A percentile compares a stretch with the other conserved stretches of the same genome.
Evolutionary conservation across 169 alveolate species (phyloP).

Genomic region (Cryptosporidium xiaoi): DNA sequence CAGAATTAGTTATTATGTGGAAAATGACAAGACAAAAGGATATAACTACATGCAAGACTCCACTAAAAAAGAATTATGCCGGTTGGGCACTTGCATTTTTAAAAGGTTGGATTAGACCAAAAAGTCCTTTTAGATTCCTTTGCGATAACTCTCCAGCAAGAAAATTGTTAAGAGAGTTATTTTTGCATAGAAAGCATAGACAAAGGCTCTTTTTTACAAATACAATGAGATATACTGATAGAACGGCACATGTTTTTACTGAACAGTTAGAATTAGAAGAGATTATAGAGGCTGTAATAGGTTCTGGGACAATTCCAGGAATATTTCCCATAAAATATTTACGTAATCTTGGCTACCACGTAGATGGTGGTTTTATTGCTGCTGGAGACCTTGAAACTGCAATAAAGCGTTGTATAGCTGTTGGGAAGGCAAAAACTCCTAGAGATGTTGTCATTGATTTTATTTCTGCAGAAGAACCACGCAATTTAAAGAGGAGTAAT

Average conservation of each 20-base stretch:
- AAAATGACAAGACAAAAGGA: constrained; percentile 71
- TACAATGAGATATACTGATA: constrained; percentile 67
- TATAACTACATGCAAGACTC: constrained; percentile 66
- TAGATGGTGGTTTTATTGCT: constrained; percentile 72
- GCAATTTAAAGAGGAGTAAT: constrained; percentile 24
- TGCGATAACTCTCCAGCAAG: constrained; percentile 73
- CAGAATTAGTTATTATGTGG: constrained; percentile 67
- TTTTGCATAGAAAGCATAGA: constrained; percentile 58
- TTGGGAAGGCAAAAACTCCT: constrained; percentile 66
- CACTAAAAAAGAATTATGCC: constrained; percentile 63
- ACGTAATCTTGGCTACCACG: constrained; percentile 69
- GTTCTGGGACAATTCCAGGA: constrained; percentile 74
- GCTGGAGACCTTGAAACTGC: constrained; percentile 74
- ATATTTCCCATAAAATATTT: constrained; percentile 66
- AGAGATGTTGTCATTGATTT: constrained; percentile 71
- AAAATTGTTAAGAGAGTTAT: constrained; percentile 52
- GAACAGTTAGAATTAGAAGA: constrained; percentile 72
- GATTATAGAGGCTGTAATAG: constrained; percentile 70
- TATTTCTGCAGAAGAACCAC: constrained; percentile 69
- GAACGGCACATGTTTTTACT: constrained; percentile 71
- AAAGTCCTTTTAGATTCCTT: constrained; percentile 59
- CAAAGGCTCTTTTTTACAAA: constrained; percentile 70
- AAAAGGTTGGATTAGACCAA: constrained; percentile 52
- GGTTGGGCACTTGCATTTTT: constrained; percentile 53
- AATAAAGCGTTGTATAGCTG: constrained; percentile 72